These are phyloP conservation scores for Mrakia blollopis DNA, from an alignment of 768 basidiomycete genomes.

Conservation along the genomic window DNA sequence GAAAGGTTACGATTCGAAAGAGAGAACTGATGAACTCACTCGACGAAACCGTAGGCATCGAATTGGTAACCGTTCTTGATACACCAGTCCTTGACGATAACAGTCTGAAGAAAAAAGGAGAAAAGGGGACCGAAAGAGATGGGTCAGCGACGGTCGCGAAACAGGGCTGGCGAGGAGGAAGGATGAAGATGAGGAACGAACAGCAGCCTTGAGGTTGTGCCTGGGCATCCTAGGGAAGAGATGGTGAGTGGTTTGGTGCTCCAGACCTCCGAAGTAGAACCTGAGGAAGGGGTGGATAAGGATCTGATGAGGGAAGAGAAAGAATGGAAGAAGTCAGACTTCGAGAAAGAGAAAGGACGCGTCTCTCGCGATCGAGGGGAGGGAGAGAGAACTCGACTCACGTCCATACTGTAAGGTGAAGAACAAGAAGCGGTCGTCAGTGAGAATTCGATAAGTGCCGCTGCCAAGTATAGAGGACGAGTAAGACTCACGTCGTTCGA, in stretches of 20 bases:
- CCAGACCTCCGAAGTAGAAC: conserved; percentile 22
- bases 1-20: neutral
- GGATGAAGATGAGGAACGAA: too few relatives aligned
- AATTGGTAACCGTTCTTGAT: conserved; percentile 6
- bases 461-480: too few relatives aligned
- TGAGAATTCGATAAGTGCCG: too few relatives aligned
- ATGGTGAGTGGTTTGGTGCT: conserved; percentile 24
- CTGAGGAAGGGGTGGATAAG: conserved; percentile 18
- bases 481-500: neutral
- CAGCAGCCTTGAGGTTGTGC: conserved; percentile 19
- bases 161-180: too few relatives aligned
- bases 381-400: too few relatives aligned
- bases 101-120: neutral
- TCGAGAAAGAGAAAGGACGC: neutral
- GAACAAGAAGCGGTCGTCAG: too few relatives aligned
- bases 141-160: too few relatives aligned
- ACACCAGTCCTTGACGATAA: conserved; percentile 18
- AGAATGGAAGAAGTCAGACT: neutral
- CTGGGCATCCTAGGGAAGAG: conserved; percentile 23
- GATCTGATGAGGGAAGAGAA: neutral
- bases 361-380: neutral
- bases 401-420: neutral
- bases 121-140: too few relatives aligned
- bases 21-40: neutral
- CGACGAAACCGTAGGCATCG: conserved; percentile 22